Evolutionary conservation across 495 filamentous ascomycete species (phyloP), one percentile per base, ranked within the genome.

Genomic region (Lasiosphaeris hirsuta): DNA sequence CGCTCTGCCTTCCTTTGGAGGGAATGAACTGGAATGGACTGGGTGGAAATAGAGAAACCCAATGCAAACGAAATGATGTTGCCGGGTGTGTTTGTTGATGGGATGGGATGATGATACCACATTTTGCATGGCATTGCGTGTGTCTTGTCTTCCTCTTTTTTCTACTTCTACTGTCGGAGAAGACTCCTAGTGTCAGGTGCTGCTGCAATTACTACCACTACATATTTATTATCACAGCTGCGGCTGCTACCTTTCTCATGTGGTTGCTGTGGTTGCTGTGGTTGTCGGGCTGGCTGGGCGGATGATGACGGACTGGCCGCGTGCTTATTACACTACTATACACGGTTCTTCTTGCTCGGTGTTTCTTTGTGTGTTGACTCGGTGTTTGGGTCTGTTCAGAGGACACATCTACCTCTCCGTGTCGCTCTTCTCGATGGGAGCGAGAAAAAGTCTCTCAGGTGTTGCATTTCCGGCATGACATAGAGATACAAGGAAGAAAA

Each of bases 91-190:
- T 30, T 53, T 55, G 9, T 51, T 51, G 48, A 52, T 40, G 48
- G 47, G 43, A 46, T 45, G 19, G 44, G 59, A 56, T 62, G 59
- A 61, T 61, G 60, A 62, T 59, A 62, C 60, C 60, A 62, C 56
- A 56, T 58, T 62, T 55, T 52, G 54, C 50, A 58, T 62, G 59
- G 59, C 54, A 62, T 51, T 54, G 60, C 51, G 49, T 46, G 33
- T 55, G 36, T 34, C 18, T 51, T 38, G 39, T 39, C 45, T 40
- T 14, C 40, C 13, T 13, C 40, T 41, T 30, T 13, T 10, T 40
- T 37, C 34, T 51, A 17, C 17, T 30, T 34, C n/a, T 49, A 35
- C 40, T 51, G 34, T 7, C 15, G 49, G 13, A 14, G 7, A 15
- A 7, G 17, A 17, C 10, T 30, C 3, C 17, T 38, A 13, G 4